Percentiles rank a stretch among this genome's conserved stretches.
Conservation (phyloP, 106 monocot genomes). For the Apostasia ramifera region DNA sequence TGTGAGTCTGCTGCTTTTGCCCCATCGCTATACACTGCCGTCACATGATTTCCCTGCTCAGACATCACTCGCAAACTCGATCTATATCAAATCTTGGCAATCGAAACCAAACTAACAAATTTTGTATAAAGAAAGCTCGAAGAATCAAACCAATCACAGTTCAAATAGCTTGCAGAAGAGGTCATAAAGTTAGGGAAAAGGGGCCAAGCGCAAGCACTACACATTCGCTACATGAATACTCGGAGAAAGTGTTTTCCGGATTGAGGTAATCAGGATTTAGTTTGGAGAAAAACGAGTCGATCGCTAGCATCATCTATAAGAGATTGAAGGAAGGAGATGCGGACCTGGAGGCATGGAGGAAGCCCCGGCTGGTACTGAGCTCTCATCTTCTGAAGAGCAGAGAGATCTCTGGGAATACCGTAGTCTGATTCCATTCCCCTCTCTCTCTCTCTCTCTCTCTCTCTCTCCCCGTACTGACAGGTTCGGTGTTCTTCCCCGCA, state of each 20-base stretch:
- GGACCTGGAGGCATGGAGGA: conserved; percentile 64
- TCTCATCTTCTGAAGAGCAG: conserved; percentile 46
- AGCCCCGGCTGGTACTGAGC: conserved; percentile 49
- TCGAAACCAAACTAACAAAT: not conserved
- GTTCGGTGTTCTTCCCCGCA: too few species aligned
- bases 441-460: not conserved
- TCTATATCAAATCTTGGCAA: too few species aligned
- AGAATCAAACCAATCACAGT: not conserved
- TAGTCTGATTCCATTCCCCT: conserved; percentile 42
- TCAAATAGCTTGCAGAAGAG: not conserved
- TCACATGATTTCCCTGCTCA: conserved; percentile 54
- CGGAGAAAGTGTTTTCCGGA: too few species aligned
- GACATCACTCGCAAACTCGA: too few species aligned
- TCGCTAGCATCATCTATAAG: too few species aligned
- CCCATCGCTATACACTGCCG: conserved; percentile 55
- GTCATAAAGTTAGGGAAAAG: too few species aligned
- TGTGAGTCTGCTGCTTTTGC: conserved; percentile 46
- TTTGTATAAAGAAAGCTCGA: not conserved
- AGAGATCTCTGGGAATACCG: conserved; percentile 39
- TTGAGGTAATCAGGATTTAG: too few species aligned
- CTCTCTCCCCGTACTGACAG: not conserved
- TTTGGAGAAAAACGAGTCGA: not conserved
- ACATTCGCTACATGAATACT: too few species aligned
- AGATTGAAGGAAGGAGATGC: not conserved
- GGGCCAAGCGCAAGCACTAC: too few species aligned